Evolutionary conservation across 495 filamentous ascomycete species (phyloP), one percentile per base, ranked within the genome.

Genomic region (Aspergillus campestris): DNA sequence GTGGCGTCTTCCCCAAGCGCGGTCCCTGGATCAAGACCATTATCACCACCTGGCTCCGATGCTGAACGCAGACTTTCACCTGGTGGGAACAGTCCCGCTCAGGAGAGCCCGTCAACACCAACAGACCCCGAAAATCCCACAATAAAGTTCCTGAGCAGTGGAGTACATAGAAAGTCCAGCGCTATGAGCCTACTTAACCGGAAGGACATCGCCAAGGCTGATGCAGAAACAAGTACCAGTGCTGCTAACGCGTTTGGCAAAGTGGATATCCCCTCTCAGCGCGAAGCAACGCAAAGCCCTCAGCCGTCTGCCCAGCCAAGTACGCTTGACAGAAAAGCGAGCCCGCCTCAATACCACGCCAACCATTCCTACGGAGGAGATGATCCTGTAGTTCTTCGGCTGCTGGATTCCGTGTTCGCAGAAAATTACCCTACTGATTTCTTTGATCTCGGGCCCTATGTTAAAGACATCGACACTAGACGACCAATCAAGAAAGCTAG

Each of bases 401-500:
- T 97, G 61, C 72, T 99, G 3, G 86, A 97, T 57, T 79, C 81
- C 30, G 84, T 96, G 55, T 95, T 89, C 56, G 73, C 90, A 4
- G 89, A 95, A 45, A 94, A 90, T 51, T 94, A 88, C 58, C 89
- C 92, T 0, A 81, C 79, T 27, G 91, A 94, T 53, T 49, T 75
- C 15, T 69, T 73, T 43, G 74, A 78, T 41, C 71, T 89, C 15
- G 91, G 94, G 0, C 91, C 92, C 2, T 70, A 81, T 41, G 85
- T 99, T 13, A 81, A 83, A 30, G 85, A 89, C 11, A 62, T 84
- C 10, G 67, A 70, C 28, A 69, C 68, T 32, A 75, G 82, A 41
- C 75, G 75, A 31, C 82, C 83, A 50, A 80, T 86, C 34, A 82
- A 68, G 48, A 83, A 78, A 48, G 66, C 72, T 13, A 77, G 65